phyloP scores from a whole-genome alignment of 106 monocot genomes.

The Allium sativum region DNA sequence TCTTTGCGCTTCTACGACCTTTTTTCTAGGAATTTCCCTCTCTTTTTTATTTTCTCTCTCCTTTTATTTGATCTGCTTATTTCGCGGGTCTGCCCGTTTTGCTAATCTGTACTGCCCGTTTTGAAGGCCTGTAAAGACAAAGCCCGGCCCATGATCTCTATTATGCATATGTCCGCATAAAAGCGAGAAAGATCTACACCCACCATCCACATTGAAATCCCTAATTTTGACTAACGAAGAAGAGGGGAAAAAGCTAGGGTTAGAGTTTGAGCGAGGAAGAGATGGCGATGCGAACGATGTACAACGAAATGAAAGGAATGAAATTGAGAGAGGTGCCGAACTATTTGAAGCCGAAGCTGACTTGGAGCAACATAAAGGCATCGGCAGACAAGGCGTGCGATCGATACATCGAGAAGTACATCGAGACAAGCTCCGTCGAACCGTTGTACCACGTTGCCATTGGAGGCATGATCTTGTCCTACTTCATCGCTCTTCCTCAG shows the following conservation, averaged over 20 bases:
- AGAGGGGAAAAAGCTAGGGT: background rate
- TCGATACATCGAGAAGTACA: constrained; percentile 93
- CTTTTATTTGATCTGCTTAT: no score
- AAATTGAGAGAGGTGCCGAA: constrained; percentile 69
- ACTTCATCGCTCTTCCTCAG: constrained; percentile 70
- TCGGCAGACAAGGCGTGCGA: constrained; percentile 47
- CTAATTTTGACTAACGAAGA: background rate
- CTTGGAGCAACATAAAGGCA: constrained; percentile 63
- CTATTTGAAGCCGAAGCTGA: constrained; percentile 63
- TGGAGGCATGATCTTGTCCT: constrained; percentile 91
- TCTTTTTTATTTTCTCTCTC: background rate
- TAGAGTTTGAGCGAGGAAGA: background rate
- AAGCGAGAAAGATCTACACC: background rate
- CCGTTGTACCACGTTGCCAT: constrained; percentile 84
- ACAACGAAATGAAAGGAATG: constrained; percentile 81
- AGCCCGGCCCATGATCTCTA: no score
- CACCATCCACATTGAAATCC: background rate
- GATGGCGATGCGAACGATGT: constrained; percentile 82
- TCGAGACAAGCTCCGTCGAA: constrained; percentile 80
- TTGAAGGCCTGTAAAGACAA: no score
- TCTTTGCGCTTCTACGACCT: background rate
- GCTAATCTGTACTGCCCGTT: no score
- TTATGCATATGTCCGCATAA: background rate
- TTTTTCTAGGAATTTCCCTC: background rate
- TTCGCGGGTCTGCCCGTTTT: no score